These are phyloP conservation scores for Pseudisothecium myosuroides DNA, from an alignment of 225 moss, liverwort and hornwort genomes.

Conservation along the genomic window DNA sequence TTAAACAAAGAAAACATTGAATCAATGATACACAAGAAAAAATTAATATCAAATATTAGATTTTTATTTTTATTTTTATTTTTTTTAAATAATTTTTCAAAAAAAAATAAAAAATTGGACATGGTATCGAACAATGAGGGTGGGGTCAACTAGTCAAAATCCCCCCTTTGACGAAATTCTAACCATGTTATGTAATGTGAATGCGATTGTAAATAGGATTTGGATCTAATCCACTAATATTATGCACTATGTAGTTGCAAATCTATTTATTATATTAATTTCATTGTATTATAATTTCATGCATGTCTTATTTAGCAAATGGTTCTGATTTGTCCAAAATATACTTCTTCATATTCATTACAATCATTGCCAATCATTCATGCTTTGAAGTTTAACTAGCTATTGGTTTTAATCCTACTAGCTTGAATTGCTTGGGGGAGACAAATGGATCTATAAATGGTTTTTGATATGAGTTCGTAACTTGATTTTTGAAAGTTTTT, in stretches of 20 bases:
- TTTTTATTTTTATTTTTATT: too few relatives aligned
- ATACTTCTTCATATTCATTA: not conserved
- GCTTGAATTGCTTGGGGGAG: not conserved
- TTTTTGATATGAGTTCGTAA: not conserved
- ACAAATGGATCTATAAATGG: not conserved
- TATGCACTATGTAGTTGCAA: fast-evolving
- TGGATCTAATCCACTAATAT: not conserved
- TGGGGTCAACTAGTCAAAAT: too few relatives aligned
- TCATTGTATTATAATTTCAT: not conserved
- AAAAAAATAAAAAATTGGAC: not conserved
- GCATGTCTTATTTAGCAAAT: not conserved
- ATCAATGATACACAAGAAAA: not conserved
- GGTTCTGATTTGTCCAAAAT: not conserved
- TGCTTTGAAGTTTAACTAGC: not conserved
- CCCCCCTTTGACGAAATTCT: fast-evolving
- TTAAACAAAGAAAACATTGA: not conserved
- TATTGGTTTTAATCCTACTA: not conserved
- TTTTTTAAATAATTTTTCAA: too few relatives aligned
- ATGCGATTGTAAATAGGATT: too few relatives aligned
- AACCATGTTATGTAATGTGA: fast-evolving
- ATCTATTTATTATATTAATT: not conserved
- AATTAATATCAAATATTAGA: too few relatives aligned
- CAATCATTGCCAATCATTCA: not conserved
- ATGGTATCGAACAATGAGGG: fast-evolving
- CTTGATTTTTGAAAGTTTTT: not conserved